phyloP scores from a whole-genome alignment of 2,329 filamentous ascomycete species.

The Hymenotorrendiella dingleyae region DNA sequence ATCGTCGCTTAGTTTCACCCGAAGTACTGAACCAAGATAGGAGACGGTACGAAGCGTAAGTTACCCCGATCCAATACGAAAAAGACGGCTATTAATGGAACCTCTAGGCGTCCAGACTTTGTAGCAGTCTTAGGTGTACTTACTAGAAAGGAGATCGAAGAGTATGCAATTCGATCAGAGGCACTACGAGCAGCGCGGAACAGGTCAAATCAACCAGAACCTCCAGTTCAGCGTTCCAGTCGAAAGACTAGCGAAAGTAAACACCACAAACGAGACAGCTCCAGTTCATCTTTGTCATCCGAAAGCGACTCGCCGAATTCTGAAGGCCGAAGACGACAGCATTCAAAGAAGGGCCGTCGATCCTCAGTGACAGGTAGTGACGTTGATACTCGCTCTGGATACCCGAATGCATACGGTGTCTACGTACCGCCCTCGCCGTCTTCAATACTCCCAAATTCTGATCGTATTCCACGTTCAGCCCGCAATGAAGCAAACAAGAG shows the following conservation, averaged over 20 bases:
- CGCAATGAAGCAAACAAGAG: background rate
- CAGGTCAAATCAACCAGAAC: constrained; percentile 8
- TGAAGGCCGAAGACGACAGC: background rate
- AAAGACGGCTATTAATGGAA: too few relatives aligned
- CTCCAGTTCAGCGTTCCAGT: too few relatives aligned
- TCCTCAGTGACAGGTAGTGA: constrained; percentile 6
- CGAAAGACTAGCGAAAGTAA: background rate
- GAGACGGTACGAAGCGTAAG: constrained; percentile 51
- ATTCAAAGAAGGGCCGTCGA: constrained; percentile 6
- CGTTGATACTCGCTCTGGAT: constrained; percentile 15
- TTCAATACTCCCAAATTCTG: background rate
- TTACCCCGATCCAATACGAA: too few relatives aligned
- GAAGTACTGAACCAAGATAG: constrained; percentile 50
- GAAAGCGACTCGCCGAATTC: constrained; percentile 5
- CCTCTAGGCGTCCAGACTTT: constrained; percentile 45
- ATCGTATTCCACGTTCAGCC: constrained; percentile 4
- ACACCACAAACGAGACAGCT: background rate
- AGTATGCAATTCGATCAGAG: constrained; percentile 40
- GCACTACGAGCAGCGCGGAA: constrained; percentile 32
- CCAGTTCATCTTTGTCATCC: constrained; percentile 7
- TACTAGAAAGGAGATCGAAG: constrained; percentile 44
- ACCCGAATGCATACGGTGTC: constrained; percentile 21
- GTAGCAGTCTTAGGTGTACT: constrained; percentile 55
- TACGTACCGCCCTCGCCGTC: constrained; percentile 12
- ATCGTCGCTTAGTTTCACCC: constrained; percentile 48